Conservation (phyloP, 805 yeast genomes). For the Yamadazyma insecticola region DNA sequence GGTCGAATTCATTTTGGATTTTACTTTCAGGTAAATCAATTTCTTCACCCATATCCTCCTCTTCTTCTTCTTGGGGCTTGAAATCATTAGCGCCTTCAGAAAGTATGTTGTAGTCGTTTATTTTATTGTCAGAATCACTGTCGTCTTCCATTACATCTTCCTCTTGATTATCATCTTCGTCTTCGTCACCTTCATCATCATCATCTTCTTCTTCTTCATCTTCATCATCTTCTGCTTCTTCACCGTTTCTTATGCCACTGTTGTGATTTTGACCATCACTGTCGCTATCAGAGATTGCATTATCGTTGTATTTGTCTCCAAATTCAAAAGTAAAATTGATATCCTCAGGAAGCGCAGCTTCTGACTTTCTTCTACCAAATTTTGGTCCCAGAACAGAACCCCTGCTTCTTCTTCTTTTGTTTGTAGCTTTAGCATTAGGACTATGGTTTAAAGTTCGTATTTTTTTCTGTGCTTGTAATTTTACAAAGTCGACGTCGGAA, state of each 20-base stretch:
- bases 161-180: slow-evolving; percentile 56
- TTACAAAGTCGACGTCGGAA: slow-evolving; percentile 68
- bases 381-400: slow-evolving; percentile 16
- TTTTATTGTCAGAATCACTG: slow-evolving; percentile 40
- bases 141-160: slow-evolving; percentile 39
- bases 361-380: slow-evolving; percentile 32
- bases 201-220: slow-evolving; percentile 9
- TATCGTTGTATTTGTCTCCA: slow-evolving; percentile 23
- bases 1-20: slow-evolving; percentile 14
- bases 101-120: neutral
- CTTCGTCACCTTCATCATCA: slow-evolving; percentile 6
- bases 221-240: slow-evolving; percentile 17
- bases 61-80: slow-evolving; percentile 2
- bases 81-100: slow-evolving; percentile 3
- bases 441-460: slow-evolving; percentile 48
- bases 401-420: slow-evolving; percentile 6
- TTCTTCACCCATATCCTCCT: slow-evolving; percentile 8
- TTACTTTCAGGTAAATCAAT: slow-evolving; percentile 7
- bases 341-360: slow-evolving; percentile 39
- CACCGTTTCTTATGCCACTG: slow-evolving; percentile 5
- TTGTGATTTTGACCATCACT: slow-evolving; percentile 10
- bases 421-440: slow-evolving; percentile 2
- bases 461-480: slow-evolving; percentile 64
- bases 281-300: slow-evolving; percentile 17
- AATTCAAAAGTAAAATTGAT: slow-evolving; percentile 39